phyloP scores from a whole-genome alignment of 805 yeast species.

The Cyberlindnera suaveolens region DNA sequence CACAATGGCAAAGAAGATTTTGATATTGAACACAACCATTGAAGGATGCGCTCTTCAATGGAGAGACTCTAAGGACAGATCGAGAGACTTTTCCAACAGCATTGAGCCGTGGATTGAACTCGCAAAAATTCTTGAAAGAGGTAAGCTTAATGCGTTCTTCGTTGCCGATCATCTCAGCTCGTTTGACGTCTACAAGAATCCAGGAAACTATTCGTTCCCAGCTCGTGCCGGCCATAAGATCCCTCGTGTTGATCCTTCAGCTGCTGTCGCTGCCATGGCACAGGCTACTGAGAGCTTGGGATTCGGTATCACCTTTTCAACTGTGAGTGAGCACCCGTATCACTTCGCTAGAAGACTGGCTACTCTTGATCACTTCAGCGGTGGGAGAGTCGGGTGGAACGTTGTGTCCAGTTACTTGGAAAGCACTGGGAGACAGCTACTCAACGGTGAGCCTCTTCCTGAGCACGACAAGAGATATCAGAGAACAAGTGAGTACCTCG shows the following conservation, averaged over 20 bases:
- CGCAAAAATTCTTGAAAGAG: conserved; percentile 29
- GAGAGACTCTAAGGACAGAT: conserved; percentile 32
- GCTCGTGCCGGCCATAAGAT: conserved; percentile 24
- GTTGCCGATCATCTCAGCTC: conserved; percentile 34
- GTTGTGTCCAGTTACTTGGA: conserved; percentile 34
- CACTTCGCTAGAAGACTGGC: conserved; percentile 33
- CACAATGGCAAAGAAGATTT: conserved; percentile 13
- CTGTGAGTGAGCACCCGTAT: conserved; percentile 36
- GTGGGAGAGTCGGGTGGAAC: conserved; percentile 39
- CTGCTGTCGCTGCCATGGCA: conserved; percentile 33
- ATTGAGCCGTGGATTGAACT: conserved; percentile 32
- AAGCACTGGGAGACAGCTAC: conserved; percentile 30
- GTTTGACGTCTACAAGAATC: conserved; percentile 33
- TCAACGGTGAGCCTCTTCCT: conserved; percentile 29
- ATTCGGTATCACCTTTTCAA: conserved; percentile 34
- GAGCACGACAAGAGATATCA: conserved; percentile 34
- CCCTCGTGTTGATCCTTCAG: conserved; percentile 33
- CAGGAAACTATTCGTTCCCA: conserved; percentile 24
- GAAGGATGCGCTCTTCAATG: conserved; percentile 31
- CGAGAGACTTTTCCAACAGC: conserved; percentile 21
- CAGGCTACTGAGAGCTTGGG: conserved; percentile 29
- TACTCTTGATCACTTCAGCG: conserved; percentile 34
- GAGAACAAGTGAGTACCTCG: conserved; percentile 32
- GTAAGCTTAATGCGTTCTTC: conserved; percentile 30
- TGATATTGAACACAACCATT: conserved; percentile 28